Base-by-base conservation (phyloP, 805 yeast species). In the Cyberlindnera petersonii region DNA sequence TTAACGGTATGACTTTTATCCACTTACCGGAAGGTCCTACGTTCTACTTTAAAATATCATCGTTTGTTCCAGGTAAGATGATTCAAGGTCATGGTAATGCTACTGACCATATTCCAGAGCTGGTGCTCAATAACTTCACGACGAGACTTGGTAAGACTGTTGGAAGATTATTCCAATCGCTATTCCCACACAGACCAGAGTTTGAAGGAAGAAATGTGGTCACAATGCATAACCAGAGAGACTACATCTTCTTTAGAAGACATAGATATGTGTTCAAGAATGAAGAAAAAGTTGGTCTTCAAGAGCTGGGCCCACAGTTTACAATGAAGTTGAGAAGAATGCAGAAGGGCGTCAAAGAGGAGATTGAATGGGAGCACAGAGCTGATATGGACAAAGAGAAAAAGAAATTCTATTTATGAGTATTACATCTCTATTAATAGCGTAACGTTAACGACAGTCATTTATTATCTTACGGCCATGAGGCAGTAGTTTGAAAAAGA, bases 11-110 rank as follows among this genome's bases (percentile, higher is more conserved):
- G 42, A 87, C 98, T 1, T 85, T 93, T 56, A 82, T 93, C 41
- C 96, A 93, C 65, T 71, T 93, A 43, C 98, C 98, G 8, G 85
- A 75, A 32, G 98, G 98, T 1, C 98, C 98, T 26, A 84, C 97
- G 0, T 87, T 87, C 59, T 89, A 91, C 64, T 93, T 93, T 56
- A 82, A 93, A 21, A 68, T 93, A 4, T 70, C 87, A 7, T 86
- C 95, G 4, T 71, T 84, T 31, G 75, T 77, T 13, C 84, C 86
- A 51, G 82, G 89, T 9, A 77, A 85, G 50, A 69, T 75, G 48
- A 86, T 93, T 39, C 60, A 67, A 17, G 96, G 96, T 9, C 98
- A 93, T 55, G 98, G 98, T 41, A 75, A 80, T 35, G 82, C 96
- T 20, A 88, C 98, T 0, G 79, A 76, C 29, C 98, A 93, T 56